Base-by-base conservation (phyloP, 306 rosid species). In the Glycine soja region DNA sequence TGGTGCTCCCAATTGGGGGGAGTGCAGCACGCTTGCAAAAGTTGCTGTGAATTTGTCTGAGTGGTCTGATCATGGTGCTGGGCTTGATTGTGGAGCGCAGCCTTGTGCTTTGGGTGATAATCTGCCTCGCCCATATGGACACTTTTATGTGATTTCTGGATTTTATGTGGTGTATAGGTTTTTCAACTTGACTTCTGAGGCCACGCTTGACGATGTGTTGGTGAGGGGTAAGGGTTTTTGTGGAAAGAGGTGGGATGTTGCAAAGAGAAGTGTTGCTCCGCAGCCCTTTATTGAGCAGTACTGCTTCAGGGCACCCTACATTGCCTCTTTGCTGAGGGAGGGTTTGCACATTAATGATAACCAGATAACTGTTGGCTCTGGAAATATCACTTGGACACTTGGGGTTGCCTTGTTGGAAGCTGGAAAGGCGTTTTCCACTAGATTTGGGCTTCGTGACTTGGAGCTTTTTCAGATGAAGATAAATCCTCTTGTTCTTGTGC, bases 201-300 rank as follows among this genome's bases (percentile, higher is more conserved):
- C 96, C 46, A 69, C 93, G 3, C 91, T 93, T 10, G 97, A 95
- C 70, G 98, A 95, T 81, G 90, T 93, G 56, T 77, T 95, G 86
- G 91, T 91, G 83, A 95, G 87, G 82, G 97, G 99, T 70, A 85
- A 76, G 74, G 85, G 43, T 9, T 95, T 93, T 72, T 95, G 99
- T 80, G 98, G 84, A 38, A 89, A 81, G 74, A 87, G 85, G 57
- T 95, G 99, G 99, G 96, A 93, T 19, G 85, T 84, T 72, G 99
- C 98, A 1, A 88, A 66, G 91, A 85, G 72, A 63, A 95, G 98
- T 83, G 99, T 95, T 84, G 86, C 87, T 53, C 97, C 98, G 10
- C 99, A 95, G 81, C 97, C 99, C 69, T 95, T 89, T 83, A 93
- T 95, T 70, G 99, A 95, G 88, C 99, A 93, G 81, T 95, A 95